Evolutionary conservation across 2,329 filamentous ascomycete species (phyloP).

Genomic region (Pseudocercospora musae): DNA sequence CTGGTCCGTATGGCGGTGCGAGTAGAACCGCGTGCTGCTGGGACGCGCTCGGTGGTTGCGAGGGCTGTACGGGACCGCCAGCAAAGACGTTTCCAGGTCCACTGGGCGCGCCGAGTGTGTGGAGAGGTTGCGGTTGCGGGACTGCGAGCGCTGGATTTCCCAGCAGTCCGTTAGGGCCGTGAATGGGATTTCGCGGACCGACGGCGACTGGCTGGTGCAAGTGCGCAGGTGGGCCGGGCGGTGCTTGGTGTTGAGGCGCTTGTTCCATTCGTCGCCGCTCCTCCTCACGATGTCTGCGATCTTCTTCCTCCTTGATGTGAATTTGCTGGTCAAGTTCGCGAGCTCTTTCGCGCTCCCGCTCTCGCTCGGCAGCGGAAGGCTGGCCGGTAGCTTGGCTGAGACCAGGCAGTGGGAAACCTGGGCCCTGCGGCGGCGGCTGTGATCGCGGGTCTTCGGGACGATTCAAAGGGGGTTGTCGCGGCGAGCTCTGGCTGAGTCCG

Average conservation of each 20-base stretch:
- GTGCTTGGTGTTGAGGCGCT: constrained; percentile 77
- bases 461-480: constrained; percentile 36
- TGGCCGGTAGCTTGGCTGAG: constrained; percentile 45
- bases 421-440: constrained; percentile 36
- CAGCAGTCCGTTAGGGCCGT: constrained; percentile 86
- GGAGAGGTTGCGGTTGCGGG: constrained; percentile 41
- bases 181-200: constrained; percentile 70
- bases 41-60: constrained; percentile 45
- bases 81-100: constrained; percentile 66
- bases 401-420: constrained; percentile 44
- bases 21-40: constrained; percentile 44
- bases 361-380: constrained; percentile 38
- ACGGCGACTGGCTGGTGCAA: constrained; percentile 89
- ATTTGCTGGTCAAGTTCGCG: constrained; percentile 54
- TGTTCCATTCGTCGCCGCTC: constrained; percentile 68
- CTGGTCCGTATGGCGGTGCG: constrained; percentile 44
- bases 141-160: constrained; percentile 53
- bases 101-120: constrained; percentile 57
- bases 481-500: constrained; percentile 45
- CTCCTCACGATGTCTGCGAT: constrained; percentile 58
- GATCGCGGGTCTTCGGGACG: constrained; percentile 28
- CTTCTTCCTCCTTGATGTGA: constrained; percentile 58
- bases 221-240: constrained; percentile 73
- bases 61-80: constrained; percentile 67
- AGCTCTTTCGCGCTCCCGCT: constrained; percentile 45